Percentiles rank a stretch among this genome's conserved stretches.
These are phyloP conservation scores for Microdochium nivale DNA, from an alignment of 2,329 filamentous ascomycete species.

Conservation along the genomic window DNA sequence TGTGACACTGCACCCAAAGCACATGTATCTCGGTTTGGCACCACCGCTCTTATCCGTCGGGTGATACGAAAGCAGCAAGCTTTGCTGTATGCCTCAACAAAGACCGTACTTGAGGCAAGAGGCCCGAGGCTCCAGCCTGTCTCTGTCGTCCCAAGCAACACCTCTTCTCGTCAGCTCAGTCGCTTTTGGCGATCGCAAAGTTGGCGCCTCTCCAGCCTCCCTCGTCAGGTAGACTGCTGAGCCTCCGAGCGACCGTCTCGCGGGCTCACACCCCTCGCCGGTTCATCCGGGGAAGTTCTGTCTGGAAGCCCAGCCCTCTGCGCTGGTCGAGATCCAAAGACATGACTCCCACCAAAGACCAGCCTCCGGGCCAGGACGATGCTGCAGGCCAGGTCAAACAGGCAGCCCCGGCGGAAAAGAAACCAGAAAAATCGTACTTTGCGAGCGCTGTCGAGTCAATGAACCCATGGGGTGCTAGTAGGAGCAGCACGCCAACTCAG, in stretches of 20 bases:
- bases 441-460: slow-evolving; percentile 54
- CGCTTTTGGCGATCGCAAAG: neutral
- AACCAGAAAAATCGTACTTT: slow-evolving; percentile 50
- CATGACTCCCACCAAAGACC: neutral
- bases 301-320: neutral
- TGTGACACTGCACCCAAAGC: too few species aligned
- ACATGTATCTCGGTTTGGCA: too few species aligned
- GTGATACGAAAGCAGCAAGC: too few species aligned
- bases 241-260: neutral
- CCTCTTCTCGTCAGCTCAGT: neutral
- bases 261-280: neutral
- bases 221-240: neutral
- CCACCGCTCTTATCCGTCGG: too few species aligned
- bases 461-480: slow-evolving; percentile 47
- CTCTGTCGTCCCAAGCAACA: neutral
- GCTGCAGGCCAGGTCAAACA: slow-evolving; percentile 10
- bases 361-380: neutral
- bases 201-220: neutral
- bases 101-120: too few species aligned
- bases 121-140: neutral
- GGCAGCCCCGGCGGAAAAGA: slow-evolving; percentile 30
- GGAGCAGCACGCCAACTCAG: slow-evolving; percentile 38
- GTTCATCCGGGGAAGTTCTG: neutral
- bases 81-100: too few species aligned
- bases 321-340: neutral